These are phyloP conservation scores for Nothomitra cinnamomea DNA, from an alignment of 2,329 filamentous ascomycete genomes.

Conservation along the genomic window DNA sequence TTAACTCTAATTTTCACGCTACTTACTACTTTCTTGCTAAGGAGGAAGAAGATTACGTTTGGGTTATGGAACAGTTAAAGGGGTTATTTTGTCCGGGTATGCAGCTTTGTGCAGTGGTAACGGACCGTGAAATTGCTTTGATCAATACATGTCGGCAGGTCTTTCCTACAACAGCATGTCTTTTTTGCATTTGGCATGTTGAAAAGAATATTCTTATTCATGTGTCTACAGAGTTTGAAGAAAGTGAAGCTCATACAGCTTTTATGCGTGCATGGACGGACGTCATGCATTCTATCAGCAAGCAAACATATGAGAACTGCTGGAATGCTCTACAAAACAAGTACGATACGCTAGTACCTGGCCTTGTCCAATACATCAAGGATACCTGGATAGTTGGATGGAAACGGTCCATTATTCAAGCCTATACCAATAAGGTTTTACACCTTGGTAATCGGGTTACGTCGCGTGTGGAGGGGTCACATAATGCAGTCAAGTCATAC, in stretches of 20 bases:
- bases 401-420: too few species aligned
- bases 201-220: too few species aligned
- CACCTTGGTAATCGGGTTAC: background rate
- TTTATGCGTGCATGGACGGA: background rate
- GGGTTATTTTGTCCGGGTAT: background rate
- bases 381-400: background rate
- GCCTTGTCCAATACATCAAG: too few species aligned
- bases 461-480: background rate
- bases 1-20: too few species aligned
- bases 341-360: background rate
- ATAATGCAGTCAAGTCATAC: too few species aligned
- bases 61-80: background rate
- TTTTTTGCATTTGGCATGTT: too few species aligned
- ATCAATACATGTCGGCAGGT: background rate
- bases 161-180: too few species aligned
- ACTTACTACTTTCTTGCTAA: background rate
- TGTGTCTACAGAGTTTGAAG: too few species aligned
- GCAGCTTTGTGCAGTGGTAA: background rate
- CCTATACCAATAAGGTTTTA: background rate
- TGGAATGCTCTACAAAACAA: background rate
- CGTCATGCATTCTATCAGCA: background rate
- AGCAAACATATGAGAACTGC: background rate
- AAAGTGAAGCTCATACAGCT: too few species aligned
- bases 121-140: background rate
- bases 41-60: constrained; percentile 2